phyloP scores from a whole-genome alignment of 495 filamentous ascomycete species.

The Venustampulla echinocandica region DNA sequence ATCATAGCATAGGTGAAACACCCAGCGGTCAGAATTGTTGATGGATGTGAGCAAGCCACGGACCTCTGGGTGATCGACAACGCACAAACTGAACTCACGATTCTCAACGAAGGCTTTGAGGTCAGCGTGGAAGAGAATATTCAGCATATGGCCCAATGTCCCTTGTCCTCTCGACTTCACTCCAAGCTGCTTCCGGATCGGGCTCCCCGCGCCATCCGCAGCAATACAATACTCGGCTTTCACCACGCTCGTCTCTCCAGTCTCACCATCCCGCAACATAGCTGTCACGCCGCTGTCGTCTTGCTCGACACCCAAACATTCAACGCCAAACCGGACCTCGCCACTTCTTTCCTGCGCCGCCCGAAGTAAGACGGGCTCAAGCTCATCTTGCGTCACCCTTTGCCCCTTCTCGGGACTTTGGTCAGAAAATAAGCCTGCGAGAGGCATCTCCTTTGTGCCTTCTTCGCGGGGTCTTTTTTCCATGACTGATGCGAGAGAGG shows the following conservation, averaged over 20 bases:
- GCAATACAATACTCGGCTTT: constrained; percentile 11
- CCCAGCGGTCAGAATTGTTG: constrained; percentile 34
- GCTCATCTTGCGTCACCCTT: constrained; percentile 41
- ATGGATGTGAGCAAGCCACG: constrained; percentile 29
- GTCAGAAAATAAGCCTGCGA: constrained; percentile 30
- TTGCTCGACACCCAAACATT: constrained; percentile 13
- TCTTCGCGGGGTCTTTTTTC: constrained; percentile 22
- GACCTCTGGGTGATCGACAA: constrained; percentile 33
- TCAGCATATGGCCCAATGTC: constrained; percentile 29
- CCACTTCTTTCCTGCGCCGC: constrained; percentile 25
- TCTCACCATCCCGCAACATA: constrained; percentile 4
- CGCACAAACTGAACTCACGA: constrained; percentile 25
- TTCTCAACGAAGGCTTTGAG: constrained; percentile 20
- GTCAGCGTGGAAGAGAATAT: constrained; percentile 31
- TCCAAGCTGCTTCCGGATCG: constrained; percentile 3
- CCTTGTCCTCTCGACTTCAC: constrained; percentile 23
- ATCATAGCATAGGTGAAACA: constrained; percentile 34
- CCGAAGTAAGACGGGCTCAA: constrained; percentile 37
- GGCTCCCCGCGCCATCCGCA: constrained; percentile 13
- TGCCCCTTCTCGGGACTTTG: constrained; percentile 40
- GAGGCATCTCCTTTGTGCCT: no score
- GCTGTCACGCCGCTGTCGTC: constrained; percentile 3
- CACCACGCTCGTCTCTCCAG: not conserved
- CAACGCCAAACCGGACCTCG: constrained; percentile 22
- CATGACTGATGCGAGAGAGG: constrained; percentile 24